Evolutionary conservation across 345 rosid species (phyloP).

Genomic region (Hypericum androsaemum): DNA sequence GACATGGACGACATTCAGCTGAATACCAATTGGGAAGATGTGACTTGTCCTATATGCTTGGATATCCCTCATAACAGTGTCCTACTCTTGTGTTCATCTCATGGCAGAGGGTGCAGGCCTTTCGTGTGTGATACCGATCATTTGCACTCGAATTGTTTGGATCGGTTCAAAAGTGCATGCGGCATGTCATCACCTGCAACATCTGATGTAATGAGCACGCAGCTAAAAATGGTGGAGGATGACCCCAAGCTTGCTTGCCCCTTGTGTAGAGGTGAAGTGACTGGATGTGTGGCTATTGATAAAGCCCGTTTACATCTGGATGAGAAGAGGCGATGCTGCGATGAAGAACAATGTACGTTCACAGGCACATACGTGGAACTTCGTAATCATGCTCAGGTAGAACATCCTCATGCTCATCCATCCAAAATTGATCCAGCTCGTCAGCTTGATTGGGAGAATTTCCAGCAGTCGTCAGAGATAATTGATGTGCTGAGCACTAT

Average conservation of each 20-base stretch:
- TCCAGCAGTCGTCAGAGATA: constrained; percentile 94
- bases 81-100: constrained; percentile 77
- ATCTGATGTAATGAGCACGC: constrained; percentile 25
- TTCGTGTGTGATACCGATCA: constrained; percentile 82
- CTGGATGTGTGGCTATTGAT: constrained; percentile 69
- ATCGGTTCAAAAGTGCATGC: constrained; percentile 68
- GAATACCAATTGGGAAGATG: constrained; percentile 59
- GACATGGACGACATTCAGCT: constrained; percentile 40
- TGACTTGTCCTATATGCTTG: constrained; percentile 87
- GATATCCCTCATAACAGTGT: constrained; percentile 87
- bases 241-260: constrained; percentile 63
- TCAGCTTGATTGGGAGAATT: constrained; percentile 92
- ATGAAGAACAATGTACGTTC: constrained; percentile 55
- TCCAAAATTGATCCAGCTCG: constrained; percentile 83
- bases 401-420: constrained; percentile 85
- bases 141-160: constrained; percentile 85
- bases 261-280: constrained; percentile 87
- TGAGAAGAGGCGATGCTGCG: constrained; percentile 68
- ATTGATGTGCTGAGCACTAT: constrained; percentile 92
- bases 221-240: constrained; percentile 29
- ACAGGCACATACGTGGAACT: constrained; percentile 60
- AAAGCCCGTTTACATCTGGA: constrained; percentile 69
- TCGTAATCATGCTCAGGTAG: constrained; percentile 54
- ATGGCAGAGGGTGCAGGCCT: constrained; percentile 70
- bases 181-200: constrained; percentile 49